These are phyloP conservation scores for Euphorbia pulcherrima DNA, from an alignment of 345 rosid species.

Conservation along the genomic window DNA sequence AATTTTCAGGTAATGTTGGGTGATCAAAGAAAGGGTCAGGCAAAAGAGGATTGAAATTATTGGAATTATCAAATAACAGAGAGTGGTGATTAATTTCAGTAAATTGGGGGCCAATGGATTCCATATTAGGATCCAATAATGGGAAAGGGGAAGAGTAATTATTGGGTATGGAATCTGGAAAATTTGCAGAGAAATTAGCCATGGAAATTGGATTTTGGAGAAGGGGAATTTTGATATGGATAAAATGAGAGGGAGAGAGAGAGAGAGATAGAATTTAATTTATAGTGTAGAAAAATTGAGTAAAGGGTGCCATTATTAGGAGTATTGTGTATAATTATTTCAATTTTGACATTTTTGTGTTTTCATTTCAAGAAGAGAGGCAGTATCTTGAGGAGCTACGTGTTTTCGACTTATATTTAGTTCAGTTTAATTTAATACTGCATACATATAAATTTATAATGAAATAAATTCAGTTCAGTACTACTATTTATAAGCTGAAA, in stretches of 20 bases:
- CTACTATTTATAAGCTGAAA: no score
- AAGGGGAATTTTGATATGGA: neutral
- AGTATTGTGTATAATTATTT: neutral
- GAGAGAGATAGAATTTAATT: constrained; percentile 15
- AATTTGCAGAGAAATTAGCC: constrained; percentile 41
- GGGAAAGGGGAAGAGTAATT: constrained; percentile 34
- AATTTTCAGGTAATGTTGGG: constrained; percentile 25
- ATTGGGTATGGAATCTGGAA: constrained; percentile 28
- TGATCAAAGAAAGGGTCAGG: constrained; percentile 41
- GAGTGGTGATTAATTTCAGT: constrained; percentile 32
- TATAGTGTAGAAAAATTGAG: constrained; percentile 20
- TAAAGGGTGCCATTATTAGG: neutral
- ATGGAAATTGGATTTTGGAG: constrained; percentile 10
- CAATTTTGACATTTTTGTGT: neutral
- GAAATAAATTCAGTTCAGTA: no score
- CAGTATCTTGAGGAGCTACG: constrained; percentile 23
- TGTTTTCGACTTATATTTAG: no score
- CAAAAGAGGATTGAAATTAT: constrained; percentile 31
- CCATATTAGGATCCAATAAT: constrained; percentile 16
- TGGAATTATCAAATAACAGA: constrained; percentile 16
- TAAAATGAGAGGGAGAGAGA: constrained; percentile 13
- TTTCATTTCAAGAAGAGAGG: neutral
- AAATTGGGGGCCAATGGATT: constrained; percentile 23
- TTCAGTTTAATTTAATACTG: no score
- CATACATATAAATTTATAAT: no score